Evolutionary conservation across 2,329 filamentous ascomycete species (phyloP), one percentile per base, ranked within the genome.

Genomic region (Thermothelomyces thermophilus): DNA sequence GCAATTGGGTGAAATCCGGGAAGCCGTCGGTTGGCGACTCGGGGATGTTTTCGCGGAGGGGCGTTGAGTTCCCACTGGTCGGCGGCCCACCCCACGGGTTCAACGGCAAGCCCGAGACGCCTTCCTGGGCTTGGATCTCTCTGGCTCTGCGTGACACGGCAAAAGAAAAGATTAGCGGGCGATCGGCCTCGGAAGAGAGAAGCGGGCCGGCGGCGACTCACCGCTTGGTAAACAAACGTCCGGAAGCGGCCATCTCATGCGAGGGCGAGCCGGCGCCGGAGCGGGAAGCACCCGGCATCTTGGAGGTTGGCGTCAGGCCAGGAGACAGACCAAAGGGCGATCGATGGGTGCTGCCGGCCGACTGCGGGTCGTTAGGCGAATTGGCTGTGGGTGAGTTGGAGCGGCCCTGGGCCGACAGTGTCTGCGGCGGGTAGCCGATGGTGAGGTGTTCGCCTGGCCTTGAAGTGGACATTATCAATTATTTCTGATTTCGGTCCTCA

Each of bases 81-180:
- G 93, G 91, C 58, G 93, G 91, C 10, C 93, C 91, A 76, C 90
- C 90, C 93, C 93, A 97, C 37, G 86, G 84, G 64, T 84, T 82
- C 46, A 84, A 69, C 68, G 75, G 77, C 62, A 80, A 77, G 64
- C 76, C 84, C 65, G 74, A 73, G 43, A 95, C 77, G 45, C 90
- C 90, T 77, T 97, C 91, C 72, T 96, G 90, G 48, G 90, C 90
- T 73, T 97, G 91, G 55, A 97, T 96, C 70, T 98, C 93, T 67
- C 93, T 82, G 58, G 93, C 90, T 65, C 91, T 95, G 66, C 26
- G 48, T 46, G 46, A 31, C 34, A 24, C 50, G 41, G 41, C 50
- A 52, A 48, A 56, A 36, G 14, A 10, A 35, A 16, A 16, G 6
- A 34, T 52, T 50, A 60, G 53, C 46, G 19, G 47, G 17, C 33